Percentiles rank a stretch among this genome's conserved stretches.
These are phyloP conservation scores for Pseudopyricularia javanii DNA, from an alignment of 2,329 filamentous ascomycete genomes.

Conservation along the genomic window DNA sequence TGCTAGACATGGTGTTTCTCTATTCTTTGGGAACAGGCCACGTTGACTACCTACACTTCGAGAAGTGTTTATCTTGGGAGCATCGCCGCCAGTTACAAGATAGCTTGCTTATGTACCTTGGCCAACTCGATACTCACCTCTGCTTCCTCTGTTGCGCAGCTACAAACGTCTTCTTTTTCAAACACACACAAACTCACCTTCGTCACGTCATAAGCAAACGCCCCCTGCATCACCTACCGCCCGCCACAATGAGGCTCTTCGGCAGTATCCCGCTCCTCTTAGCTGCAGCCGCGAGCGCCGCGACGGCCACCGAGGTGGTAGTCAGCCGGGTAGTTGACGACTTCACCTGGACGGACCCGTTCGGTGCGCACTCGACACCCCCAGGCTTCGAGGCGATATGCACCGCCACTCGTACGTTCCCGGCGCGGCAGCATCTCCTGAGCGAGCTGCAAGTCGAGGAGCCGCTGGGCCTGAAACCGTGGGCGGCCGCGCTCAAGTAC, in stretches of 20 bases:
- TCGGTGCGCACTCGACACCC: constrained; percentile 14
- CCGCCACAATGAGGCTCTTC: background rate
- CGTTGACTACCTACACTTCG: background rate
- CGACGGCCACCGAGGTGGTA: background rate
- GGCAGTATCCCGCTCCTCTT: constrained; percentile 1
- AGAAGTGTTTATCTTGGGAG: background rate
- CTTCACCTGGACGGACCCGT: constrained; percentile 29
- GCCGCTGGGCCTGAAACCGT: constrained; percentile 25
- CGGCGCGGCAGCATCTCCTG: constrained; percentile 27
- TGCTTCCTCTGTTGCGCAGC: background rate
- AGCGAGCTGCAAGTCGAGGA: constrained; percentile 24
- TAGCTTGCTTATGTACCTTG: background rate
- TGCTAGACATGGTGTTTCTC: background rate
- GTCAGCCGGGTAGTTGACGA: constrained; percentile 12
- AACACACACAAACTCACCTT: background rate
- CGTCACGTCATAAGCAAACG: background rate
- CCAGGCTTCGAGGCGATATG: constrained; percentile 20
- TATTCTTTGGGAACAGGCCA: background rate
- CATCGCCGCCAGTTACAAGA: background rate
- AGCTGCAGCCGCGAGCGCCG: background rate
- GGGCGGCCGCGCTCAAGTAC: constrained; percentile 24
- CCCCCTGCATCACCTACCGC: background rate
- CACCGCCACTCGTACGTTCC: constrained; percentile 20
- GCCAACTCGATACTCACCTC: background rate
- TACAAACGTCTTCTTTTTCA: background rate